Base-by-base conservation (phyloP, 75 land plant genomes). In the Larix kaempferi region DNA sequence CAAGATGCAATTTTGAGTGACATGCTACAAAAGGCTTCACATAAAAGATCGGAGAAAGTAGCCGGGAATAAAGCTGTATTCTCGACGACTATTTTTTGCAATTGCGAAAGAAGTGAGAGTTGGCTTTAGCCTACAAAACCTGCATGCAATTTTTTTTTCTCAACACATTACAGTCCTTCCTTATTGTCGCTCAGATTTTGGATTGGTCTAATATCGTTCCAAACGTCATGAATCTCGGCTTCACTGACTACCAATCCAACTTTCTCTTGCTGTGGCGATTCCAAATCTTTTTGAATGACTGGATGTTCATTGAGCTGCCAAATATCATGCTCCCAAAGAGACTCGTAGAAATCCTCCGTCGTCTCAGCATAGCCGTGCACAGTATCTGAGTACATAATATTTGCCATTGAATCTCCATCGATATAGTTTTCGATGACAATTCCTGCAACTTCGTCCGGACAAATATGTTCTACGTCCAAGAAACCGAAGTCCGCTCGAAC, bases 311-410 rank as follows among this genome's bases (percentile, higher is more conserved):
- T 67, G 22, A 37, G 22, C 8, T 67, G 71, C 71, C 71, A 67
- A 21, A 67, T 67, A 67, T 67, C 71, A 39, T 67, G 22, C 22
- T 67, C 71, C 71, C 71, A 67, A 5, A 67, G 71, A 37, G 49
- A 39, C 11, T 39, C 49, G 2, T 67, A 39, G 21, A 67, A 67
- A 8, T 35, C 71, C 10, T 67, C 71, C 0, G 71, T 67, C 6
- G 17, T 39, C 8, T 67, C 71, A 5, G 37, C 49, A 21, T 67
- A 67, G 3, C 71, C 71, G 21, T 67, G 71, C 0, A 67, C 0
- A 0, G 44, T 14, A 39, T 67, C 71, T 11, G 19, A 2, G 21
- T 67, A 67, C 49, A 41, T 5, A 35, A 67, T 12, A 67, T 67
- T 37, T 6, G 22, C 44, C 71, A 67, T 67, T 67, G 71, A 67